Evolutionary conservation across 768 basidiomycete genomes (phyloP).

Genomic region (Mycena crocata): DNA sequence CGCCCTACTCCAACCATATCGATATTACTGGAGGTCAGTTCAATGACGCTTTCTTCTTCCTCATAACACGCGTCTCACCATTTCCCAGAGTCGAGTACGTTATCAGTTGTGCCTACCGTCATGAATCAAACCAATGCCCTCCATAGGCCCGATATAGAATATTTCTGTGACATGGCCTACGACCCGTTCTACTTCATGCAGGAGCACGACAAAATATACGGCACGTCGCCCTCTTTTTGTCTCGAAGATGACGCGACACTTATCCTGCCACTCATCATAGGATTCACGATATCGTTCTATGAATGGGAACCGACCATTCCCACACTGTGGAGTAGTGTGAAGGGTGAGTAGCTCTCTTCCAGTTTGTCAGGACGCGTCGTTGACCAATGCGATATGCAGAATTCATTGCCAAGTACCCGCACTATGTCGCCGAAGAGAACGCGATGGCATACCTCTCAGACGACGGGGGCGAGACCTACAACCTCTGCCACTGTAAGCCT

Average conservation of each 20-base stretch:
- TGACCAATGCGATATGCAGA: slow-evolving; percentile 51
- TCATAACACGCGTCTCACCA: background rate
- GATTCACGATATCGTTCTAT: slow-evolving; percentile 80
- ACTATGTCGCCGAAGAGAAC: slow-evolving; percentile 68
- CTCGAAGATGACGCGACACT: background rate
- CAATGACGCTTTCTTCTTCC: slow-evolving; percentile 35
- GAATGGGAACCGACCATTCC: slow-evolving; percentile 85
- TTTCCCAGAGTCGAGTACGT: slow-evolving; percentile 51
- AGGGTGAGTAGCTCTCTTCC: slow-evolving; percentile 52
- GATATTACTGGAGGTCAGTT: slow-evolving; percentile 79
- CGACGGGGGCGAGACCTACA: slow-evolving; percentile 77
- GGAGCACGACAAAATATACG: slow-evolving; percentile 77
- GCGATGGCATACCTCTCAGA: slow-evolving; percentile 75
- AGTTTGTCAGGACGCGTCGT: no score
- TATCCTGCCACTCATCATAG: slow-evolving; percentile 42
- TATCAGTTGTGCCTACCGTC: slow-evolving; percentile 5
- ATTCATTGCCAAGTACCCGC: slow-evolving; percentile 67
- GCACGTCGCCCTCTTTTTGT: slow-evolving; percentile 41
- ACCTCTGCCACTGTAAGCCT: slow-evolving; percentile 78
- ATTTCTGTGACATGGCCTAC: slow-evolving; percentile 75
- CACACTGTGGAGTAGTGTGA: slow-evolving; percentile 79
- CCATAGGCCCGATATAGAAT: slow-evolving; percentile 75
- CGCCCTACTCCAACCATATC: slow-evolving; percentile 71
- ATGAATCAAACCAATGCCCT: slow-evolving; percentile 36
- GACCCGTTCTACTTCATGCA: slow-evolving; percentile 85